Conservation (phyloP, 257 asterid genomes). For the Ligustrum vulgare region DNA sequence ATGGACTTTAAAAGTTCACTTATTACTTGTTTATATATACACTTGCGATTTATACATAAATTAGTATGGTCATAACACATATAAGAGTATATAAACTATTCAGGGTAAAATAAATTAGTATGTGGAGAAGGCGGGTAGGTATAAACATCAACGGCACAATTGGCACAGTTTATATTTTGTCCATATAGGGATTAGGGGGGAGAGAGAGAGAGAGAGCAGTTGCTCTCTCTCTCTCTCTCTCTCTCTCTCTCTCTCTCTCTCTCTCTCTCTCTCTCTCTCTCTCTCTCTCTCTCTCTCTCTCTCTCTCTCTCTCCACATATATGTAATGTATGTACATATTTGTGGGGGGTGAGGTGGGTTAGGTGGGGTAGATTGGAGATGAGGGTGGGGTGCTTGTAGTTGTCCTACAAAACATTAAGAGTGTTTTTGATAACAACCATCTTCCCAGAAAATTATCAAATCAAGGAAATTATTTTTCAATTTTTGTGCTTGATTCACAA, state of each 20-base stretch:
- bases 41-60: too few species aligned
- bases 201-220: conserved; percentile 6
- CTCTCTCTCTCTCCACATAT: not conserved
- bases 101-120: not conserved
- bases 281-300: not conserved
- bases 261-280: not conserved
- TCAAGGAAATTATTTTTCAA: too few species aligned
- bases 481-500: too few species aligned
- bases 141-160: conserved; percentile 10
- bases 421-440: too few species aligned
- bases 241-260: not conserved
- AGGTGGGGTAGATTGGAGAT: too few species aligned
- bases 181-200: not conserved
- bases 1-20: too few species aligned
- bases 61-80: conserved; percentile 23
- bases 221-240: not conserved
- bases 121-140: not conserved
- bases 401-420: too few species aligned
- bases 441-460: too few species aligned
- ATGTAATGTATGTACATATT: too few species aligned
- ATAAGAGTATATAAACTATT: not conserved
- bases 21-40: too few species aligned
- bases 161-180: conserved; percentile 19
- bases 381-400: too few species aligned
- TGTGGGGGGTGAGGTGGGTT: too few species aligned